phyloP scores from a whole-genome alignment of 2,329 filamentous ascomycete genomes.

The Didymella segeticola region DNA sequence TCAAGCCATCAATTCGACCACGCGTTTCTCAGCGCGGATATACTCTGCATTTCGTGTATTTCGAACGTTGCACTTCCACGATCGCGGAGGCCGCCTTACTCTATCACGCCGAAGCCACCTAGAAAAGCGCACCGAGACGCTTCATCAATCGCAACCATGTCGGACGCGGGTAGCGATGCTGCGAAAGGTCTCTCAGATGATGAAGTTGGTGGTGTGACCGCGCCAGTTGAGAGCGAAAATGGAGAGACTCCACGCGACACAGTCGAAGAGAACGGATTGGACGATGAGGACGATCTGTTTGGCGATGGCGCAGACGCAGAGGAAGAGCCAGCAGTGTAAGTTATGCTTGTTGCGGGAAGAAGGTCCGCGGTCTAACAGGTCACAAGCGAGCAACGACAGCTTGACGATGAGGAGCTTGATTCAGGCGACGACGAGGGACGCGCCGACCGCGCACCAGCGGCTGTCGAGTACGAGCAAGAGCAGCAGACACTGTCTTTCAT shows the following conservation, averaged over 20 bases:
- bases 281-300: conserved; percentile 53
- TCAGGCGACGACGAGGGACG: conserved; percentile 68
- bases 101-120: neutral
- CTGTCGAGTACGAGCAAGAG: conserved; percentile 58
- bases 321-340: conserved; percentile 40
- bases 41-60: conserved; percentile 3
- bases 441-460: conserved; percentile 63
- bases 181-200: conserved; percentile 41
- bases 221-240: conserved; percentile 40
- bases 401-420: conserved; percentile 69
- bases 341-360: conserved; percentile 26
- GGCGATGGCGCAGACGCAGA: conserved; percentile 52
- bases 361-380: conserved; percentile 7
- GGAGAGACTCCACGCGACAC: conserved; percentile 38
- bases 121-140: conserved; percentile 9
- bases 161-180: conserved; percentile 34
- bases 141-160: conserved; percentile 40
- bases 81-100: conserved; percentile 1
- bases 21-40: conserved; percentile 8
- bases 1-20: conserved; percentile 11
- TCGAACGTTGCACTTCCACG: neutral
- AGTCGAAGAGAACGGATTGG: conserved; percentile 40
- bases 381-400: conserved; percentile 51
- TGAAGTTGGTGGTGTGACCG: conserved; percentile 41
- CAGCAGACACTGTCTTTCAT: conserved; percentile 65